Conservation (phyloP, 345 rosid genomes). For the Odontarrhena argentea region DNA sequence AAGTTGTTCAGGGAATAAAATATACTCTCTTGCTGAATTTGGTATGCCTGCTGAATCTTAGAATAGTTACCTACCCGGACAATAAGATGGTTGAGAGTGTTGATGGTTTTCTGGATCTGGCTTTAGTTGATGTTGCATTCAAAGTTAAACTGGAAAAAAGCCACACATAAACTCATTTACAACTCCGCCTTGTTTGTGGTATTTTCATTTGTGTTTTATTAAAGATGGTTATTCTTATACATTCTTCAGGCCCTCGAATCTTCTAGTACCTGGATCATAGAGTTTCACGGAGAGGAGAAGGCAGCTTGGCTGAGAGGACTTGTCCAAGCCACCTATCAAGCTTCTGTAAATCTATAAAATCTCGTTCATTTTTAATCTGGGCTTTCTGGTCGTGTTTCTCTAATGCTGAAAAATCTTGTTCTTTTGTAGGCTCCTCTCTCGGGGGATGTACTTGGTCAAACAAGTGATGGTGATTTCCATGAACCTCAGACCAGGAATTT, state of each 20-base stretch:
- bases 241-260: constrained; percentile 82
- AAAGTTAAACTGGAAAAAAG: constrained; percentile 15
- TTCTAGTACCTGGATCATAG: constrained; percentile 90
- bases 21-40: constrained; percentile 21
- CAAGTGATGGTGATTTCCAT: constrained; percentile 44
- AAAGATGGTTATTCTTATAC: constrained; percentile 25
- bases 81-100: constrained; percentile 23
- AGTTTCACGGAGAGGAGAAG: constrained; percentile 75
- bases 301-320: constrained; percentile 84
- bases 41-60: constrained; percentile 24
- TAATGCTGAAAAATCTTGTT: constrained; percentile 19
- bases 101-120: constrained; percentile 25
- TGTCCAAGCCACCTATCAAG: constrained; percentile 85
- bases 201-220: constrained; percentile 19
- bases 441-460: constrained; percentile 64
- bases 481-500: constrained; percentile 50
- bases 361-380: constrained; percentile 22
- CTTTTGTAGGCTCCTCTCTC: constrained; percentile 68
- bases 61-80: constrained; percentile 16
- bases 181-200: constrained; percentile 18
- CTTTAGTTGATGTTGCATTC: constrained; percentile 25
- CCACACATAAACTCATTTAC: constrained; percentile 17
- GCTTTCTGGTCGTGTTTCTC: constrained; percentile 22
- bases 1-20: constrained; percentile 9
- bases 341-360: constrained; percentile 64